phyloP scores from a whole-genome alignment of 2,329 filamentous ascomycete species.

The Trichoderma afroharzianum region DNA sequence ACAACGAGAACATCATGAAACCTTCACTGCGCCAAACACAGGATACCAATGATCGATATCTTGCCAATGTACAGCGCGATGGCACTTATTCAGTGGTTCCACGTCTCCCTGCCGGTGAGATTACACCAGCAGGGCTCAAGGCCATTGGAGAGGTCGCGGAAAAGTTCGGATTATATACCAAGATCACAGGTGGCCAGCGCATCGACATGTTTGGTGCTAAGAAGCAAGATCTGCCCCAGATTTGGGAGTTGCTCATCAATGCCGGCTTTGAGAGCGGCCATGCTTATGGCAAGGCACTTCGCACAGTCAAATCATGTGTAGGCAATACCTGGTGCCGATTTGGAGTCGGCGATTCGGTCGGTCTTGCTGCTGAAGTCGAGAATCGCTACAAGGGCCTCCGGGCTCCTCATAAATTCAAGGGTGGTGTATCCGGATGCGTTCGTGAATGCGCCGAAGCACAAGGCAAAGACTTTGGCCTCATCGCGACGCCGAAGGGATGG shows the following conservation, averaged over 20 bases:
- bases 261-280: conserved; percentile 89
- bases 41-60: conserved; percentile 84
- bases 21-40: conserved; percentile 69
- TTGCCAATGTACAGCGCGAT: conserved; percentile 88
- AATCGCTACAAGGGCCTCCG: conserved; percentile 90
- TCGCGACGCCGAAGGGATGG: conserved; percentile 89
- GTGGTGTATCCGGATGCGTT: conserved; percentile 86
- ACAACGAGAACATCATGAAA: conserved; percentile 80
- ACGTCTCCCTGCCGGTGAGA: conserved; percentile 78
- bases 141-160: conserved; percentile 80
- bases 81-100: conserved; percentile 88
- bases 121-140: conserved; percentile 81
- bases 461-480: conserved; percentile 89
- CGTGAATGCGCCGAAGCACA: conserved; percentile 89
- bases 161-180: conserved; percentile 81
- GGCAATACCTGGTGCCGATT: conserved; percentile 89
- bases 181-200: conserved; percentile 87
- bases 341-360: conserved; percentile 84
- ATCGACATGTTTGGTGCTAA: conserved; percentile 91
- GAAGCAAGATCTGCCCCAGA: conserved; percentile 78
- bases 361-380: conserved; percentile 82
- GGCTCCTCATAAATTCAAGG: conserved; percentile 88
- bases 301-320: conserved; percentile 89
- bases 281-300: conserved; percentile 82
- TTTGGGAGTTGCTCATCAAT: conserved; percentile 76